Conservation (phyloP, 2,329 filamentous ascomycete genomes). For the Penicillium occitanis region DNA sequence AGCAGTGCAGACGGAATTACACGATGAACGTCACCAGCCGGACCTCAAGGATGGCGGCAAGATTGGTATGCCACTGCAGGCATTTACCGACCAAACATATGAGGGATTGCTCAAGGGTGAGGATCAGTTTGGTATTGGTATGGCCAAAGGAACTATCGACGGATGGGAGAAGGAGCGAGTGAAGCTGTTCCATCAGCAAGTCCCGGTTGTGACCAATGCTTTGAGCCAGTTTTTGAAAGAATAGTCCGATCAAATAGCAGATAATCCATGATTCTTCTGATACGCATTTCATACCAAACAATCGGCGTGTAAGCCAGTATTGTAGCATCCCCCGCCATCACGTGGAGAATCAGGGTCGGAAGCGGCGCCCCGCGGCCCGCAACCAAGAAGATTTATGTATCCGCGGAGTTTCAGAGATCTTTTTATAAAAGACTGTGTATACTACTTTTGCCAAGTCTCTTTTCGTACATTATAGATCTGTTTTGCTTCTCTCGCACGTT, state of each 20-base stretch:
- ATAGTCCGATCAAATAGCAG: neutral
- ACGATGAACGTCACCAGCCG: conserved; percentile 55
- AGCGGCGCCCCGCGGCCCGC: conserved; percentile 4
- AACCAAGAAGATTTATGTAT: neutral
- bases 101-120: conserved; percentile 47
- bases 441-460: neutral
- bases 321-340: neutral
- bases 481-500: neutral
- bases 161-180: conserved; percentile 22
- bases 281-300: too few relatives aligned
- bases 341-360: neutral
- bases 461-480: neutral
- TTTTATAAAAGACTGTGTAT: neutral
- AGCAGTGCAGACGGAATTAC: conserved; percentile 58
- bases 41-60: conserved; percentile 51
- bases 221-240: conserved; percentile 15
- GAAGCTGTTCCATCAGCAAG: conserved; percentile 18
- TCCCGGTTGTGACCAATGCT: conserved; percentile 6
- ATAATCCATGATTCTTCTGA: too few relatives aligned
- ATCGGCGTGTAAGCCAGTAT: neutral
- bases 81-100: conserved; percentile 55
- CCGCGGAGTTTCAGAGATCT: neutral
- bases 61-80: conserved; percentile 56
- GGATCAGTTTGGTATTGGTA: conserved; percentile 55
- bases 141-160: conserved; percentile 28